Base-by-base conservation (phyloP, 139 green algal species). In the Auxenochlorella protothecoides region DNA sequence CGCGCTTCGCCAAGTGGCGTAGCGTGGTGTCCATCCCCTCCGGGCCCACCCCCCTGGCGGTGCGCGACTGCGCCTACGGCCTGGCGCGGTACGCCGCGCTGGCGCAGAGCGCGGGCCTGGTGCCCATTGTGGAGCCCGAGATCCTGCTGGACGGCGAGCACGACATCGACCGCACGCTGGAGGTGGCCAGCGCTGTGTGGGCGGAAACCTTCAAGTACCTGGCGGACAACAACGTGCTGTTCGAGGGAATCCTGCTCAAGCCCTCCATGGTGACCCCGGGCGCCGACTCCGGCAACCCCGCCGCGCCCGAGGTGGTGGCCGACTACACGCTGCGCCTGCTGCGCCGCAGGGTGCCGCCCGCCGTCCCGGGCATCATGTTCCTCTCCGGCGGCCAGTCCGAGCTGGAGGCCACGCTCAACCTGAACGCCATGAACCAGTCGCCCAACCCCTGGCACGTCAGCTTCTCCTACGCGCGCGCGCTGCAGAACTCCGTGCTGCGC, bases 371-470 rank as follows among this genome's bases (percentile, higher is more conserved):
- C 82, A 98, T 98, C 91, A 99, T 99, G 95, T 98, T 99, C 94
- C 90, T 99, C 83, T 97, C 92, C 16, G 94, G 94, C 70, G 94
- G 94, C 78, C 94, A 98, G 90, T 98, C 93, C 53, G 95, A 99
- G 89, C 85, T 98, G 64, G 95, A 99, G 93, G 89, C 95, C 51
- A 98, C 94, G 66, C 86, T 98, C 54, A 98, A 99, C 91, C 85
- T 99, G 68, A 98, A 99, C 85, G 95, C 93, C 82, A 99, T 99
- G 95, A 98, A 99, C 95, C 87, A 97, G 90, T 79, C 67, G 59
- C 90, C 94, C 80, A 99, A 99, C 92, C 95, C 95, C n/a, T 99
- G 95, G 95, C 93, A 98, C 85, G 95, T 99, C 85, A 98, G 95
- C 62, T 99, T 99, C 95, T 98, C 93, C n/a, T 99, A 98, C 85